Percentiles rank a stretch among this genome's conserved stretches.
Conservation (phyloP, 257 asterid species). For the Lycium barbarum region DNA sequence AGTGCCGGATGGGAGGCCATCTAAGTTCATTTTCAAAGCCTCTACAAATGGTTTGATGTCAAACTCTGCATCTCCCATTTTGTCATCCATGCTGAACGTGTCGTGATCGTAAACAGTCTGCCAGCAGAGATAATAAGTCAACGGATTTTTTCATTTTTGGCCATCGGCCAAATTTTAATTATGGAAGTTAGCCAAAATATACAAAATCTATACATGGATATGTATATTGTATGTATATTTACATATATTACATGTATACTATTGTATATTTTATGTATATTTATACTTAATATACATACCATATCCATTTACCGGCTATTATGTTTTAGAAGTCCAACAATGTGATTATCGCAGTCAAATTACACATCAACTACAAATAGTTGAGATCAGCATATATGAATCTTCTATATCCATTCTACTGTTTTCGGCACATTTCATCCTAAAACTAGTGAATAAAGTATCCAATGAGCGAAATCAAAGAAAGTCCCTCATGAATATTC, state of each 20-base stretch:
- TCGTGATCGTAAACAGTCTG: constrained; percentile 63
- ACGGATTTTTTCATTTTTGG: too few species aligned
- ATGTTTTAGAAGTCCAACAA: too few species aligned
- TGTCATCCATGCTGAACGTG: constrained; percentile 57
- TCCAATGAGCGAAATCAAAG: neutral
- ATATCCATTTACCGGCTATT: too few species aligned
- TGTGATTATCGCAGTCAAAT: neutral
- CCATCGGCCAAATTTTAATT: too few species aligned
- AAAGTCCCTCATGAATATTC: neutral
- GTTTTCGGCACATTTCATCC: neutral
- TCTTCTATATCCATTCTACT: neutral
- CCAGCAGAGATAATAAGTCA: constrained; percentile 2
- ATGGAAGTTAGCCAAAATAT: too few species aligned
- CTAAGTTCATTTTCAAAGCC: constrained; percentile 44
- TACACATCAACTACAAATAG: neutral
- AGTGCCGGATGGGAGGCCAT: constrained; percentile 50
- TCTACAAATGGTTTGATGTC: constrained; percentile 49
- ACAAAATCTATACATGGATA: too few species aligned
- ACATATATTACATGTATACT: too few species aligned
- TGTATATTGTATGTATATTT: too few species aligned
- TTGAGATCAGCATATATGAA: neutral
- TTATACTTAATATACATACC: too few species aligned
- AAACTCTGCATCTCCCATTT: constrained; percentile 63
- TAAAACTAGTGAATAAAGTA: neutral
- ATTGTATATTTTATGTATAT: too few species aligned